Base-by-base conservation (phyloP, 768 basidiomycete genomes). In the Polyporus arcularius region DNA sequence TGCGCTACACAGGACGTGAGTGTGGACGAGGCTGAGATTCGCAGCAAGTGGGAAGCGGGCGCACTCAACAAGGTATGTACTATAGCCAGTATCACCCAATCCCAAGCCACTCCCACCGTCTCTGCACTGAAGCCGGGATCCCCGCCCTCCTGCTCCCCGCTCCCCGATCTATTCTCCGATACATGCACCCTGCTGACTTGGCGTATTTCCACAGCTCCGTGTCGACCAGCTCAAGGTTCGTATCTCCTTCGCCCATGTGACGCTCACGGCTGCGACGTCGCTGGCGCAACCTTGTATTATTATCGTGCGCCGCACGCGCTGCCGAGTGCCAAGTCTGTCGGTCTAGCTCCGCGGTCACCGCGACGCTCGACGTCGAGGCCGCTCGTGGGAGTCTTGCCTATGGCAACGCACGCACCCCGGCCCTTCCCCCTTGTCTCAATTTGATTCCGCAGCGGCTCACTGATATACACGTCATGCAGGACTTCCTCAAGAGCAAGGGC, bases 161-260 rank as follows among this genome's bases (percentile, higher is more conserved):
- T 41, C 46, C 8, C 16, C n/a, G 43, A 32, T 16, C 16, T 45
- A 30, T 41, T 51, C 39, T 35, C 45, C 28, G 10, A n/a, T 48
- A 21, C 46, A n/a, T 42, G 15, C n/a, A 26, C 52, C 39, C 60
- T 55, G 63, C 49, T 68, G 46, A 60, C 63, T 35, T 26, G 59
- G 64, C 57, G 68, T 50, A 53, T 55, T 49, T 61, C 51, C 15
- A 63, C 60, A 93, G 91, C 78, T 92, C 63, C 85, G 84, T 16
- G 87, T 91, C 62, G 88, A 89, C 72, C 88, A 91, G 67, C 78
- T 94, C 50, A 92, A 89, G 82, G 90, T 89, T 62, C 58, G 79
- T 62, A n/a, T 47, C 35, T 7, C 45, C 14, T 31, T 18, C 43
- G 41, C 45, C 30, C 62, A 63, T 63, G 61, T 63, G 61, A 55